These are phyloP conservation scores for Beauveria sp. DNA, from an alignment of 2,329 filamentous ascomycete species.

Conservation along the genomic window DNA sequence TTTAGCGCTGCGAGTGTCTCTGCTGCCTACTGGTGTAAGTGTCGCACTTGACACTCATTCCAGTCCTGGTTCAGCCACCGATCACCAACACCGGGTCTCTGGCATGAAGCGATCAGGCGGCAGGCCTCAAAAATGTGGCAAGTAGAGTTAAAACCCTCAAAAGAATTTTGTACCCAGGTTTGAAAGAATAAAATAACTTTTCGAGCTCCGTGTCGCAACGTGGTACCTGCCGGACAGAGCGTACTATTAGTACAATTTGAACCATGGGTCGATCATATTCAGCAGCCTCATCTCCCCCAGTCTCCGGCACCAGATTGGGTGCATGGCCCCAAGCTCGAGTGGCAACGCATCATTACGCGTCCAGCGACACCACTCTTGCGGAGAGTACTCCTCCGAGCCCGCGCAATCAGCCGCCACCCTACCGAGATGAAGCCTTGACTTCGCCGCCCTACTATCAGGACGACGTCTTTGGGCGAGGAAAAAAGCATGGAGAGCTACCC, in stretches of 20 bases:
- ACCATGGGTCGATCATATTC: neutral
- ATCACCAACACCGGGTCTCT: neutral
- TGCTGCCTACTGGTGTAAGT: neutral
- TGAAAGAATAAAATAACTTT: neutral
- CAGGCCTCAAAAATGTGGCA: neutral
- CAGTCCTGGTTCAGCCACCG: neutral
- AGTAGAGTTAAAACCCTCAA: neutral
- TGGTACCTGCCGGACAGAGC: neutral
- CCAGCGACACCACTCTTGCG: conserved; percentile 3
- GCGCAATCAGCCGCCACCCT: conserved; percentile 5
- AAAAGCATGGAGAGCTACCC: neutral
- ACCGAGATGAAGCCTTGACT: neutral
- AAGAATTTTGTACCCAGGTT: neutral
- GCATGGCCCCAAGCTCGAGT: neutral
- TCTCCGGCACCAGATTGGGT: neutral
- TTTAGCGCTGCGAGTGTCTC: neutral
- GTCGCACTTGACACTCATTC: neutral
- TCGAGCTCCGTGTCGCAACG: neutral
- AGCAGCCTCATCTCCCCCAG: neutral
- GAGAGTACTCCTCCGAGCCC: conserved; percentile 1
- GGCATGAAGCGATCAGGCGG: neutral
- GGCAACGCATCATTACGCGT: neutral
- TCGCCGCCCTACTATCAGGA: conserved; percentile 3
- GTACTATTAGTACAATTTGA: neutral
- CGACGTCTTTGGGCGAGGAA: neutral